Percentiles rank a stretch among this genome's conserved stretches.
phyloP scores from a whole-genome alignment of 345 rosid genomes.

The Leavenworthia alabamica region DNA sequence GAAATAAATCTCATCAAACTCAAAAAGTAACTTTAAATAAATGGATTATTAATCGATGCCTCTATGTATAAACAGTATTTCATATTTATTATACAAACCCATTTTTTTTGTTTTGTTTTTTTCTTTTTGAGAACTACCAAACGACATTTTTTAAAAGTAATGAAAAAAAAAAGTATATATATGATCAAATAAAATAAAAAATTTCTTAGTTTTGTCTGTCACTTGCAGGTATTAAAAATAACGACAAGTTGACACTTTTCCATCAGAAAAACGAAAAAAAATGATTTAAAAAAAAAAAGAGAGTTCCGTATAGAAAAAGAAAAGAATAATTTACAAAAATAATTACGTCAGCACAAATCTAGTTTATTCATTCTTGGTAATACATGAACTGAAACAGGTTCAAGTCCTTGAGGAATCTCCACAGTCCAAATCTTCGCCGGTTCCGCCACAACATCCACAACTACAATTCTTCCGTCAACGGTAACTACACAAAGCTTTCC shows the following conservation, averaged over 20 bases:
- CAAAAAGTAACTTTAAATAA: not conserved
- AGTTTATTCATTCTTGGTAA: constrained; percentile 43
- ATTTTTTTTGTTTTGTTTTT: not conserved
- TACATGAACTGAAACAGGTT: constrained; percentile 43
- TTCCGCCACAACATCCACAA: constrained; percentile 33
- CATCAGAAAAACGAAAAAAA: not conserved
- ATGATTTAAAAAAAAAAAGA: not conserved
- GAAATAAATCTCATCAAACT: not conserved
- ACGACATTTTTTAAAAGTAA: not conserved
- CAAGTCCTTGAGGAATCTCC: constrained; percentile 34
- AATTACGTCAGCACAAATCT: constrained; percentile 14
- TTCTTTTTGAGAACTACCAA: not conserved
- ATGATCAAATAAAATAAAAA: too few relatives aligned
- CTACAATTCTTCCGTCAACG: constrained; percentile 29
- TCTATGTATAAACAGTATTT: not conserved
- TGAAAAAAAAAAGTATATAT: too few relatives aligned
- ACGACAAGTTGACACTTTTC: constrained; percentile 23
- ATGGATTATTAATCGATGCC: not conserved
- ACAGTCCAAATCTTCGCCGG: constrained; percentile 42
- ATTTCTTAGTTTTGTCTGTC: not conserved
- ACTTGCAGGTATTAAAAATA: not conserved
- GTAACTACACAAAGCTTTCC: constrained; percentile 41
- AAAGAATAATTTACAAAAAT: not conserved
- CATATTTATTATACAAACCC: not conserved
- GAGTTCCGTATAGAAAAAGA: not conserved